A percentile compares a stretch with the other conserved stretches of the same genome.
Conservation (phyloP, 78 protist genomes). For the Dictyostelium firmibasis region DNA sequence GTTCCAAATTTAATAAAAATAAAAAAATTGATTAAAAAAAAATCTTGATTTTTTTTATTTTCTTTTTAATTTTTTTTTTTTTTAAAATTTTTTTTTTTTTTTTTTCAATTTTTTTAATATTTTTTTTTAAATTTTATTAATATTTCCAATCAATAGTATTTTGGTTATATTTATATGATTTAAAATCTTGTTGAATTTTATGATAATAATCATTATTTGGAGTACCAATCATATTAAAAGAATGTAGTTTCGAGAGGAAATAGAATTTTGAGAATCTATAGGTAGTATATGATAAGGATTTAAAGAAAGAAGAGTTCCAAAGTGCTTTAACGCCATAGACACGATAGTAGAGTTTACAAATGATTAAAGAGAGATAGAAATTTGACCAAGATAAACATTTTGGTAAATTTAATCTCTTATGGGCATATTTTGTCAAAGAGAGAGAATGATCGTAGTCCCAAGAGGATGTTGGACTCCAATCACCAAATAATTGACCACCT, state of each 20-base stretch:
- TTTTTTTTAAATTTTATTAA: too few relatives aligned
- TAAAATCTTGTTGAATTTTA: neutral
- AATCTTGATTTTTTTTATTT: too few relatives aligned
- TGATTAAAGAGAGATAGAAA: constrained; percentile 22
- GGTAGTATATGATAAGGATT: neutral
- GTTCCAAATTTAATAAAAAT: too few relatives aligned
- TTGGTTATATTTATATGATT: neutral
- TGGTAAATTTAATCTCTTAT: constrained; percentile 51
- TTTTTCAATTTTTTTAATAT: too few relatives aligned
- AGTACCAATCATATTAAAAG: neutral
- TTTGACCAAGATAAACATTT: constrained; percentile 18
- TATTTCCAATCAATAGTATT: constrained; percentile 4
- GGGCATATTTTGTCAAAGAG: neutral
- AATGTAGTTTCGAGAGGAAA: neutral
- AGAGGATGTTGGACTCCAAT: constrained; percentile 30
- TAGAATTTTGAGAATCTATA: constrained; percentile 1
- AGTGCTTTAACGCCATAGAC: neutral
- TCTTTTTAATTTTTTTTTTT: too few relatives aligned
- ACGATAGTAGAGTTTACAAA: neutral
- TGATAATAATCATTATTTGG: constrained; percentile 6
- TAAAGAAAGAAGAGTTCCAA: neutral
- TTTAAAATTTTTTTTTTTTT: too few relatives aligned
- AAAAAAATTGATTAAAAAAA: too few relatives aligned
- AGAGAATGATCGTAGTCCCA: constrained; percentile 57
- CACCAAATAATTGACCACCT: constrained; percentile 46